Evolutionary conservation across 495 filamentous ascomycete species (phyloP).

Genomic region (Lasiosphaeris hirsuta): DNA sequence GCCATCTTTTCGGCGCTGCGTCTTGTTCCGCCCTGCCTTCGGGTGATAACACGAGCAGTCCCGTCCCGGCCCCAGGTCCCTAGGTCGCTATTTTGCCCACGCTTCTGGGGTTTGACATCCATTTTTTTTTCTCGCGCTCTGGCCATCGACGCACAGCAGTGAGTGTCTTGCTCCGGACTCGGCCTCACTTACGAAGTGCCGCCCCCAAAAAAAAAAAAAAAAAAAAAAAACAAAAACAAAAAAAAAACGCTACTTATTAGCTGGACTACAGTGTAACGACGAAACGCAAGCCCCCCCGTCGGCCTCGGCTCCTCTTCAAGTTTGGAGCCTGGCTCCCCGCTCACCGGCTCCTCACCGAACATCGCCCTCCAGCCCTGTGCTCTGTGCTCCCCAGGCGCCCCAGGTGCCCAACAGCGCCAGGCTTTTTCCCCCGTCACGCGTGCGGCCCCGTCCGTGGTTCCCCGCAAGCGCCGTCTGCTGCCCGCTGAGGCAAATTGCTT

Average conservation of each 20-base stretch:
- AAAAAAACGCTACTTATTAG: not conserved
- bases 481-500: not conserved
- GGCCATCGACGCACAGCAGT: not conserved
- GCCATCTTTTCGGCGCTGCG: constrained; percentile 3
- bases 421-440: constrained; percentile 1
- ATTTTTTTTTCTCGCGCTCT: constrained; percentile 5
- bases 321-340: not conserved
- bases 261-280: not conserved
- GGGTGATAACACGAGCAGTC: constrained; percentile 5
- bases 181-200: constrained; percentile 8
- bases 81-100: constrained; percentile 4
- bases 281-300: not conserved
- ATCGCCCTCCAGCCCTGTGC: constrained; percentile 8
- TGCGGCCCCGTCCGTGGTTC: constrained; percentile 13
- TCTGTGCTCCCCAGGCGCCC: constrained; percentile 7
- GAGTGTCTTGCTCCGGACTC: constrained; percentile 10
- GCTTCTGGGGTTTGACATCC: constrained; percentile 1
- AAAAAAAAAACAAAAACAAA: no score
- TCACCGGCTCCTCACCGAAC: constrained; percentile 14
- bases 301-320: not conserved
- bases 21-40: constrained; percentile 9
- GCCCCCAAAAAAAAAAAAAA: no score
- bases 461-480: not conserved
- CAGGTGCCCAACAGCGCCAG: not conserved
- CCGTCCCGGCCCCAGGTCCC: not conserved